Evolutionary conservation across 176 grass and related monocot species (phyloP), one percentile per base, ranked within the genome.

Genomic region (Avena insularis): DNA sequence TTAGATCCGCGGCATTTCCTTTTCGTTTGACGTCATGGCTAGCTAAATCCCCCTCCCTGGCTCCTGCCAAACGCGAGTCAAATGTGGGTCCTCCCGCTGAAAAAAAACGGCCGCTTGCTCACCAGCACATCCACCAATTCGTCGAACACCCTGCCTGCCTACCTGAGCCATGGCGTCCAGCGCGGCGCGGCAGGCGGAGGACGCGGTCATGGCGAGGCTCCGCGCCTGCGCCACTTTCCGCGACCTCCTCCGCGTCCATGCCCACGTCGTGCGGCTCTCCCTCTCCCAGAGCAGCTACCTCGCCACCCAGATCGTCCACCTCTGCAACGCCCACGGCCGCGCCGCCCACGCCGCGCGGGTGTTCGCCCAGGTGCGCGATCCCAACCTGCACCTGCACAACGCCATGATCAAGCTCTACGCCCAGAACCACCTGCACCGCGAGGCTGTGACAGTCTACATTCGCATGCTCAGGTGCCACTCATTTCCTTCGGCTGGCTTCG

Each of bases 321-420:
- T 87, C 74, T 95, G 84, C 91, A 91, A 78, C 40, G 81, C 76
- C 80, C 79, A 87, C 82, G 72, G 77, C 75, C 85, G 84, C 49
- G n/a, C 80, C 70, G 81, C 74, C 2, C 89, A 95, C 91, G 88
- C 90, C 43, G 71, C 72, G 54, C 88, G 62, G 45, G 91, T 92
- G 12, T 91, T 95, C 84, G 13, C 47, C 56, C 88, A 83, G 3
- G 80, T 92, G 20, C 86, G 60, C 43, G 77, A 63, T 2, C 93
- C 93, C 27, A 91, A 89, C 76, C 55, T 87, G 21, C 87, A 90
- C 81, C 81, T 95, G 69, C 69, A 89, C 84, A 92, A 91, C 51
- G 88, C 91, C 49, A 36, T 92, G 91, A 92, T 95, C 76, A 95
- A 89, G 85, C 77, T 86, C 31, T 92, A 92, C 90, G 59, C 90